These are phyloP conservation scores for Malus hybrid DNA, from an alignment of 331 rosid species.

Conservation along the genomic window DNA sequence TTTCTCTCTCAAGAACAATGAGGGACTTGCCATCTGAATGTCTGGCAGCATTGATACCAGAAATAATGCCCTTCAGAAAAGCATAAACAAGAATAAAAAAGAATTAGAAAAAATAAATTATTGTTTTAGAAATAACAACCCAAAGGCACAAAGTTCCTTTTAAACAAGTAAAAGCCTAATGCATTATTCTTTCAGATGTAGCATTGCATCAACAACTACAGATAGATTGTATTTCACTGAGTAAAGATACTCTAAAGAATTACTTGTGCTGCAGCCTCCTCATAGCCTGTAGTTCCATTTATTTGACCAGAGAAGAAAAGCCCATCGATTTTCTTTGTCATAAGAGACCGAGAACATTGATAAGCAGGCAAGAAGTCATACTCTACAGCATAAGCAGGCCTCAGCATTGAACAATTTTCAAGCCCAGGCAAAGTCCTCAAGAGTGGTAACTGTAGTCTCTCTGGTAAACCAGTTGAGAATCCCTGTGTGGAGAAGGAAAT, in stretches of 20 bases:
- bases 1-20: conserved; percentile 92
- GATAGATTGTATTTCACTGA: neutral
- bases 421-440: conserved; percentile 98
- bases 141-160: conserved; percentile 9
- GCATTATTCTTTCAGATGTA: neutral
- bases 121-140: conserved; percentile 8
- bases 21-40: conserved; percentile 77
- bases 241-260: neutral
- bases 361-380: conserved; percentile 93
- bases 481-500: conserved; percentile 50
- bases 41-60: conserved; percentile 95
- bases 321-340: conserved; percentile 91
- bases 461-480: conserved; percentile 97
- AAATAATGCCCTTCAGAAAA: conserved; percentile 61
- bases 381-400: conserved; percentile 99
- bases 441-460: conserved; percentile 84
- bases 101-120: neutral
- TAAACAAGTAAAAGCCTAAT: neutral
- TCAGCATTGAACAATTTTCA: conserved; percentile 91
- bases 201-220: neutral
- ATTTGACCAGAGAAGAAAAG: conserved; percentile 99
- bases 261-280: conserved; percentile 99
- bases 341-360: conserved; percentile 86
- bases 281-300: conserved; percentile 98
- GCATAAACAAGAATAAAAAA: conserved; percentile 1